Base-by-base conservation (phyloP, 805 yeast genomes). In the Pichia manshurica region DNA sequence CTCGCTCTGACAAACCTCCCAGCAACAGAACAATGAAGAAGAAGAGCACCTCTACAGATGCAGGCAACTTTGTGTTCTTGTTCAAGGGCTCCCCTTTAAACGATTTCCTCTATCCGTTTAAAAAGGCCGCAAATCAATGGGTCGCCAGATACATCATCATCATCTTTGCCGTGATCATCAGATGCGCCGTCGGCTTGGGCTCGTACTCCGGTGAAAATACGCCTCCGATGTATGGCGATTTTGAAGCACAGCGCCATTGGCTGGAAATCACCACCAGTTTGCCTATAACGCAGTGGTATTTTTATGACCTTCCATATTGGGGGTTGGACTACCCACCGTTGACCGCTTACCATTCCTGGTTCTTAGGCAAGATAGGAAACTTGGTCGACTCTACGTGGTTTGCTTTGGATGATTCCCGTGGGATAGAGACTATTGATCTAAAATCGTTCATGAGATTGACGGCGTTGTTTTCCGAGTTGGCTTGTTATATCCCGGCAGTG, bases 181-280 rank as follows among this genome's bases (percentile, higher is more conserved):
- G 96, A 53, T 75, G 87, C 45, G 96, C 95, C 1, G 82, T 91
- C 20, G 96, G 96, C 0, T 70, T 90, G 33, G 99, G 98, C 0
- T 75, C 88, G 4, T 90, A 79, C 60, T 87, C 96, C 20, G 99
- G 99, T 0, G 62, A 65, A 51, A 67, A 67, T 8, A 68, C 72
- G 1, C 80, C 85, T 8, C 98, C 98, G 4, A 78, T 87, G 78
- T 81, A 71, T 69, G 99, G 99, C 6, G 99, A 93, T 62, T 91
- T 93, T 60, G 99, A 93, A 64, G 98, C 98, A 0, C 99, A 93
- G 64, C 77, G 99, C 55, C 99, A 91, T 64, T 93, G 99, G 99
- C 75, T 93, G 78, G 99, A 93, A 63, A 71, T 91, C 45, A 91
- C 98, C 0, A 79, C 73, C 35, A 79, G 81, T 56, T 63, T 90